phyloP scores from a whole-genome alignment of 2,329 filamentous ascomycete species.

The Fusarium solani-melongenae region DNA sequence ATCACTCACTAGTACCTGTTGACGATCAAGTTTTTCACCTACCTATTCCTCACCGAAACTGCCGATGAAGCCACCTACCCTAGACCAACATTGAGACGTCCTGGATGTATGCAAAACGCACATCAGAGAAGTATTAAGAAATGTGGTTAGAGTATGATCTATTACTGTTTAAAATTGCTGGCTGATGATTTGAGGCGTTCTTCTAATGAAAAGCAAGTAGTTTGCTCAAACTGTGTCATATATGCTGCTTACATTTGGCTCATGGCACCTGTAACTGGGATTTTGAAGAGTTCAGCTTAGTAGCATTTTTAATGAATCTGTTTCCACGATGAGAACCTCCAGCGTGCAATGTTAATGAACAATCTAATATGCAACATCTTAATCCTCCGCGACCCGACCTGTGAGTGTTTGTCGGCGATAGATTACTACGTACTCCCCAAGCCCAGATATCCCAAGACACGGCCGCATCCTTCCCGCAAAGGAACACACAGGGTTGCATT shows the following conservation, averaged over 20 bases:
- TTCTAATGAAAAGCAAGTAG: not conserved
- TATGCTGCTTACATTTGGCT: not conserved
- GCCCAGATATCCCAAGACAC: conserved; percentile 8
- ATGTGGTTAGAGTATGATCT: not conserved
- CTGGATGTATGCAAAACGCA: not conserved
- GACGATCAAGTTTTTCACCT: not conserved
- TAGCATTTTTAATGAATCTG: not conserved
- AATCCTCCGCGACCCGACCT: not conserved
- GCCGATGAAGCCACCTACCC: not conserved
- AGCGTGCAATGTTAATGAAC: not conserved
- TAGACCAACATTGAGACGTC: not conserved
- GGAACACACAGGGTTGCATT: not conserved
- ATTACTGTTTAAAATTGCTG: accelerated
- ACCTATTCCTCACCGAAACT: not conserved
- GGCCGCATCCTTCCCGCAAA: not conserved
- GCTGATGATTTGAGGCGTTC: not conserved
- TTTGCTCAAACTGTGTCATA: not conserved
- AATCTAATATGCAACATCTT: not conserved
- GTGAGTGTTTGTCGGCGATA: conserved; percentile 15
- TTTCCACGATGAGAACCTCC: not conserved
- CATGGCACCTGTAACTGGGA: not conserved
- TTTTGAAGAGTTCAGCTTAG: not conserved
- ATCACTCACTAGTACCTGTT: not conserved
- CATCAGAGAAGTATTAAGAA: not conserved
- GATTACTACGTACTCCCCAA: not conserved